Base-by-base conservation (phyloP, 495 filamentous ascomycete genomes). In the Penicillium paradoxum region DNA sequence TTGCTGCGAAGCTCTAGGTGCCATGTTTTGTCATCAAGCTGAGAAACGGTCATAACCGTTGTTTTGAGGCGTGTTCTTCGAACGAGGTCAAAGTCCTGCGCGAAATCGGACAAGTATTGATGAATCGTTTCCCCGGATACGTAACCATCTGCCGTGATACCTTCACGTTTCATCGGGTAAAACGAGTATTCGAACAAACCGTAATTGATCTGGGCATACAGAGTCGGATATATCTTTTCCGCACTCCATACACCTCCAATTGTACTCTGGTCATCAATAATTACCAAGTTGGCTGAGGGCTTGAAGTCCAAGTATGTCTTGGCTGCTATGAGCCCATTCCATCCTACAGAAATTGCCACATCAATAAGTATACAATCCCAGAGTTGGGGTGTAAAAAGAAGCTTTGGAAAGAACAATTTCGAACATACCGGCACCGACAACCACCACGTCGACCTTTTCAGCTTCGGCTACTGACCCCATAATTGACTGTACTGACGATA, bases 231-330 rank as follows among this genome's bases (percentile, higher is more conserved):
- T 21, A 85, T 65, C 1, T 77, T 57, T 8, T 77, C 58, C 22
- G 74, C 58, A 15, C 73, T 71, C 83, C 83, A 87, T 47, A 76
- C 72, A n/a, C 84, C 84, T 5, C 83, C 84, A 9, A 86, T 59
- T 0, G 70, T 67, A 0, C 63, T 42, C 2, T 63, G 64, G 0
- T 63, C 58, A 10, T 83, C 80, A 40, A 80, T 53, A 6, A 83
- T 50, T 6, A 72, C 11, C 7, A 65, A 18, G 29, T 51, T 52
- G 6, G 53, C 45, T 18, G 48, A 34, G 13, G 79, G 77, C 32
- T 75, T 60, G 22, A 79, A 55, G 39, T 75, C 60, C n/a, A 79
- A 69, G 54, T 79, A 83, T 24, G 78, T 83, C 45, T 72, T 74
- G 7, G 81, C 81, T n/a, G 70, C 60, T n/a, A 69, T 68, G 14